Percentiles rank a stretch among this genome's conserved stretches.
phyloP scores from a whole-genome alignment of 257 asterid genomes.

The Salvia splendens region DNA sequence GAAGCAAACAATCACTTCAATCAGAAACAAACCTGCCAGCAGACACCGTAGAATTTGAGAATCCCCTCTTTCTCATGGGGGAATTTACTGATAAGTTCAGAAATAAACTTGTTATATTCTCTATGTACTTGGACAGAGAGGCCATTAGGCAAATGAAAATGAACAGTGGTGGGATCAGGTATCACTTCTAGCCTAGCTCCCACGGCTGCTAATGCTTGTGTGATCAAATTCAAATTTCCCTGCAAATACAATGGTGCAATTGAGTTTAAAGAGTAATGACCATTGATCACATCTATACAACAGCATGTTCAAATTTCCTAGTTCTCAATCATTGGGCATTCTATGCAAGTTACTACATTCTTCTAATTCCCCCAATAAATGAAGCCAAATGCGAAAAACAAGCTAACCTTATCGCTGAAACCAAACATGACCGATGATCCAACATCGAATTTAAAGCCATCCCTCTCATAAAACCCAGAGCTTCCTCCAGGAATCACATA shows the following conservation, averaged over 20 bases:
- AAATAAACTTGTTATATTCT: constrained; percentile 69
- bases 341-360: neutral
- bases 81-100: constrained; percentile 75
- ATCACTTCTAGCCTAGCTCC: constrained; percentile 85
- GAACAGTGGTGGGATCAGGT: constrained; percentile 97
- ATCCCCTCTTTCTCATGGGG: constrained; percentile 93
- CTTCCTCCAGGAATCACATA: constrained; percentile 99
- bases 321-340: constrained; percentile 9
- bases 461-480: constrained; percentile 84
- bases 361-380: neutral
- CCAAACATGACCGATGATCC: constrained; percentile 99
- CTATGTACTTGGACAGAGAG: constrained; percentile 85
- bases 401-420: constrained; percentile 91
- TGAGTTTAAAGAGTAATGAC: neutral
- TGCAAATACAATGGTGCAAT: constrained; percentile 31
- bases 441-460: constrained; percentile 91
- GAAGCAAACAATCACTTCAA: constrained; percentile 50
- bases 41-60: constrained; percentile 72
- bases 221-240: constrained; percentile 96
- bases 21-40: constrained; percentile 95
- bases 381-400: neutral
- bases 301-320: neutral
- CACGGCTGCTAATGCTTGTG: constrained; percentile 92
- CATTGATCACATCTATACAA: neutral
- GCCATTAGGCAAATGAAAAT: constrained; percentile 83